These are phyloP conservation scores for Huntiella savannae DNA, from an alignment of 2,329 filamentous ascomycete species.

Conservation along the genomic window DNA sequence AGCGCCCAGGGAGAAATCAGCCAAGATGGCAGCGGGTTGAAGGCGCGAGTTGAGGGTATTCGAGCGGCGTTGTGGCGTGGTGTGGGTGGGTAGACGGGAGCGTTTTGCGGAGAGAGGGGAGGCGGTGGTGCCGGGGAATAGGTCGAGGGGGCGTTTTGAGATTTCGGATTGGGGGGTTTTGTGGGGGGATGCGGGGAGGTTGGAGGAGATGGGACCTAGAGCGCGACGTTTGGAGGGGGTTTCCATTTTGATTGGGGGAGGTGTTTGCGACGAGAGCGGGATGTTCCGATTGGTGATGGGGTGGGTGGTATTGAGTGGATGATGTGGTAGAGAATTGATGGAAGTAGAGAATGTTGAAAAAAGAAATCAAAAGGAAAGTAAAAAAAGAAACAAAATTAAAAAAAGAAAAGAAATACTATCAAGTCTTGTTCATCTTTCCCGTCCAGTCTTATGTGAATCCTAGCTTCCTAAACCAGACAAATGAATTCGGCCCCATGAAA, in stretches of 20 bases:
- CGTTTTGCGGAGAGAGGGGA: background rate
- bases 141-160: slow-evolving; percentile 4
- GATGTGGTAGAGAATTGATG: background rate
- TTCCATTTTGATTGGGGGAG: slow-evolving; percentile 3
- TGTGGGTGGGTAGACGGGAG: background rate
- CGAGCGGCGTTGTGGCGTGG: slow-evolving; percentile 5
- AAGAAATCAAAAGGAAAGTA: background rate
- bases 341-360: background rate
- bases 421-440: background rate
- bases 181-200: slow-evolving; percentile 10
- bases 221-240: slow-evolving; percentile 12
- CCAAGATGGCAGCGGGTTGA: slow-evolving; percentile 7
- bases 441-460: too few species aligned
- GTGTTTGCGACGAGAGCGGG: background rate
- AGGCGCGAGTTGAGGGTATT: background rate
- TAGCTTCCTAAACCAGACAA: too few species aligned
- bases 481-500: too few species aligned
- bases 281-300: background rate
- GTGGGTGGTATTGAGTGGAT: background rate
- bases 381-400: slow-evolving; percentile 2
- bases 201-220: slow-evolving; percentile 11
- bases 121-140: slow-evolving; percentile 1
- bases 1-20: slow-evolving; percentile 1
- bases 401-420: background rate
- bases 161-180: background rate